Conservation (phyloP, 2,329 filamentous ascomycete species). For the Neonectria sp. region DNA sequence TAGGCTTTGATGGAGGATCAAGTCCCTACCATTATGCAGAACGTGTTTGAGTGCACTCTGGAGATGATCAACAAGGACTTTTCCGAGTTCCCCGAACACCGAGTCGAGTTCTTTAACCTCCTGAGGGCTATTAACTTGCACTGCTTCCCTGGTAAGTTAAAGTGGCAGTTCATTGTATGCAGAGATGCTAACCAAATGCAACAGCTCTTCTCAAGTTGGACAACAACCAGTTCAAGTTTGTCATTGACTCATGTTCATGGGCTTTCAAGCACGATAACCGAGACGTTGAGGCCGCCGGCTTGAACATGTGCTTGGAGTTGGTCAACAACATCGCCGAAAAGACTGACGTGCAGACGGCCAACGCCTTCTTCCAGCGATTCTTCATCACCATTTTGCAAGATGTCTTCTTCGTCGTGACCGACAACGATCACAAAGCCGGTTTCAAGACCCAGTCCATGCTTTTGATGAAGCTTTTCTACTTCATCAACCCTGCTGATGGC, state of each 20-base stretch:
- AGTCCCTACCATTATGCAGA: slow-evolving; percentile 97
- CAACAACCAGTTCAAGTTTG: slow-evolving; percentile 97
- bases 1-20: slow-evolving; percentile 98
- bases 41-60: slow-evolving; percentile 97
- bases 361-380: slow-evolving; percentile 98
- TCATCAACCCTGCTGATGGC: slow-evolving; percentile 82
- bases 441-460: slow-evolving; percentile 99
- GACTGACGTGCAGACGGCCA: slow-evolving; percentile 87
- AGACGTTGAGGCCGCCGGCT: slow-evolving; percentile 94
- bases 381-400: slow-evolving; percentile 97
- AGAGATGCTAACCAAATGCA: slow-evolving; percentile 5
- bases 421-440: slow-evolving; percentile 98
- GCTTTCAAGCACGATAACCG: slow-evolving; percentile 99
- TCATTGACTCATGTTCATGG: slow-evolving; percentile 99
- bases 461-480: slow-evolving; percentile 95
- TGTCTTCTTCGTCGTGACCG: slow-evolving; percentile 97
- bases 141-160: slow-evolving; percentile 83
- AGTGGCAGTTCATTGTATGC: neutral
- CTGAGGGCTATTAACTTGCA: slow-evolving; percentile 96
- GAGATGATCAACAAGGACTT: slow-evolving; percentile 99
- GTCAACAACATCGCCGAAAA: slow-evolving; percentile 98
- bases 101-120: slow-evolving; percentile 99
- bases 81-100: slow-evolving; percentile 97
- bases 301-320: slow-evolving; percentile 98
- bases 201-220: slow-evolving; percentile 90